These are phyloP conservation scores for Fusarium nematophilum DNA, from an alignment of 2,329 filamentous ascomycete species.

Conservation along the genomic window DNA sequence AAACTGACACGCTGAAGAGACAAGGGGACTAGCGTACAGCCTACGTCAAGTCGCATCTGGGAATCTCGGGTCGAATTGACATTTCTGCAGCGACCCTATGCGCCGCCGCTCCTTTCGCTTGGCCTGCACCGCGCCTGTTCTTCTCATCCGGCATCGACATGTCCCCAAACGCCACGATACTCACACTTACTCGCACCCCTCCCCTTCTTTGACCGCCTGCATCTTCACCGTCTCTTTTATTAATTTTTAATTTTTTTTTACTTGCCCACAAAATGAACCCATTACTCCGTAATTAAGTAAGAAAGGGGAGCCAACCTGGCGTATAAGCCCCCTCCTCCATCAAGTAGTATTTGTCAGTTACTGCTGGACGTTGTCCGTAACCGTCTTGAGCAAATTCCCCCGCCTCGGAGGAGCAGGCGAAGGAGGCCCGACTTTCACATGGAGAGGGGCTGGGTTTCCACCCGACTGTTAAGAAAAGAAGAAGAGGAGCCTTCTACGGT, in stretches of 20 bases:
- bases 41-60: slow-evolving; percentile 24
- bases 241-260: too few species aligned
- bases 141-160: not conserved
- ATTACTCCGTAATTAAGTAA: not conserved
- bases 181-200: too few species aligned
- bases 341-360: slow-evolving; percentile 10
- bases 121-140: slow-evolving; percentile 1
- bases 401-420: too few species aligned
- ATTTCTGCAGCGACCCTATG: not conserved
- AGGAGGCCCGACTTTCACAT: slow-evolving; percentile 36
- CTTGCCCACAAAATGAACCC: too few species aligned
- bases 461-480: slow-evolving; percentile 15
- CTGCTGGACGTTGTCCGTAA: slow-evolving; percentile 31
- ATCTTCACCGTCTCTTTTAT: slow-evolving; percentile 19
- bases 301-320: too few species aligned
- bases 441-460: slow-evolving; percentile 13
- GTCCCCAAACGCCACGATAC: too few species aligned
- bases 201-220: slow-evolving; percentile 8
- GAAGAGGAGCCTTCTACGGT: slow-evolving; percentile 17
- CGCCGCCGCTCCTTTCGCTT: not conserved
- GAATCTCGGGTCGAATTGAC: slow-evolving; percentile 29
- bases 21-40: not conserved
- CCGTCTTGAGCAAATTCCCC: slow-evolving; percentile 24
- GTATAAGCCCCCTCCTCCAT: too few species aligned
- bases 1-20: slow-evolving; percentile 27